Percentiles rank a stretch among this genome's conserved stretches.
Evolutionary conservation across 129 eudicot genomes (phyloP).

Genomic region (Deinandra increscens): DNA sequence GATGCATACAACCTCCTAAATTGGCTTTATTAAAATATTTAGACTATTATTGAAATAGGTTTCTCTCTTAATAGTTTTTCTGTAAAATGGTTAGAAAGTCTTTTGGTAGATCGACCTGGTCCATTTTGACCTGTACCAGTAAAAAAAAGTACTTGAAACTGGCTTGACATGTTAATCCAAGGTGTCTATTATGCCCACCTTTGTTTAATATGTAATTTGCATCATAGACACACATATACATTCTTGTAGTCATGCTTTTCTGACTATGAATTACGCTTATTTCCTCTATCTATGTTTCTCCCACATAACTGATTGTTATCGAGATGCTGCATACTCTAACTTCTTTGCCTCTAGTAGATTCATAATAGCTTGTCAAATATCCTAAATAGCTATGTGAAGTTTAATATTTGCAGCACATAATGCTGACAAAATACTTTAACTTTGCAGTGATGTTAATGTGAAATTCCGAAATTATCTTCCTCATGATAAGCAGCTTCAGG

Average conservation of each 20-base stretch:
- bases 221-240: no score
- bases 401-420: conserved; percentile 15
- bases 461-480: conserved; percentile 95
- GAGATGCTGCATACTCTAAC: not conserved
- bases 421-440: conserved; percentile 6
- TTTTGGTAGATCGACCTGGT: not conserved
- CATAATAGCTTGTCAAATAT: not conserved
- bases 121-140: not conserved
- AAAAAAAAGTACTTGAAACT: not conserved
- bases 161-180: not conserved
- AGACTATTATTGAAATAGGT: not conserved
- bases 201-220: no score
- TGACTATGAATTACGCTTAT: not conserved
- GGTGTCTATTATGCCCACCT: no score
- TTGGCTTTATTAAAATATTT: not conserved
- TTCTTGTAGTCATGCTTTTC: not conserved
- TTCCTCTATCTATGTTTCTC: not conserved
- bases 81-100: not conserved
- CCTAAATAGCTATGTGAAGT: not conserved
- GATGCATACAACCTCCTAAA: not conserved
- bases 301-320: not conserved
- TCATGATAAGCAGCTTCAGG: conserved; percentile 95
- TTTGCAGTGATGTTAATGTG: conserved; percentile 60
- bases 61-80: not conserved
- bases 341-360: not conserved